Percentiles rank a stretch among this genome's conserved stretches.
These are phyloP conservation scores for Pythium sukuiense DNA, from an alignment of 352 stramenopile genomes.

Conservation along the genomic window DNA sequence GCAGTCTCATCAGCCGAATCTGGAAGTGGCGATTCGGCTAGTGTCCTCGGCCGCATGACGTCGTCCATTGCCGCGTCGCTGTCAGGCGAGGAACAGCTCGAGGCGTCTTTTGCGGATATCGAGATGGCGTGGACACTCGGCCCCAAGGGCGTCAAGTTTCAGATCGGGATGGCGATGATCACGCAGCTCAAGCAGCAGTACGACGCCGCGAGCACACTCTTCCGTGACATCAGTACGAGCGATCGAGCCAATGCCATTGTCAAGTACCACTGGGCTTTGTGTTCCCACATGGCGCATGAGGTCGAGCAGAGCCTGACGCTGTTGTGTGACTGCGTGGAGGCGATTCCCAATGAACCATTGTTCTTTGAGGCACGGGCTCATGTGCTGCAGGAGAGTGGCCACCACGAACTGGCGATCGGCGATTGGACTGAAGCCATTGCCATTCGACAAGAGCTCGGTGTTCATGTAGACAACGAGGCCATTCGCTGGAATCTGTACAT, in stretches of 20 bases:
- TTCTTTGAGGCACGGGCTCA: slow-evolving; percentile 60
- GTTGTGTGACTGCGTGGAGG: slow-evolving; percentile 55
- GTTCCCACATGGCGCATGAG: slow-evolving; percentile 47
- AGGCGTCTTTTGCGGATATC: slow-evolving; percentile 72
- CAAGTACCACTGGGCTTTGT: slow-evolving; percentile 65
- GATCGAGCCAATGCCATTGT: slow-evolving; percentile 49
- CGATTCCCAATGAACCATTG: slow-evolving; percentile 49
- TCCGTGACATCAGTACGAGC: slow-evolving; percentile 33
- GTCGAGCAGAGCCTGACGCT: slow-evolving; percentile 46
- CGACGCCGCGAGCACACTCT: slow-evolving; percentile 37
- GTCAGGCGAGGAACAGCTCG: slow-evolving; percentile 51
- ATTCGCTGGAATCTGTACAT: slow-evolving; percentile 37
- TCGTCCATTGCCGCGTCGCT: slow-evolving; percentile 18
- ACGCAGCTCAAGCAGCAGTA: slow-evolving; percentile 58
- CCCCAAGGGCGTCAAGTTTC: slow-evolving; percentile 42
- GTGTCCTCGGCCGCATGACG: neutral
- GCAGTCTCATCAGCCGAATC: neutral
- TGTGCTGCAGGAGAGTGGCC: slow-evolving; percentile 56
- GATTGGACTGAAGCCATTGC: slow-evolving; percentile 45
- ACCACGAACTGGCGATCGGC: slow-evolving; percentile 48
- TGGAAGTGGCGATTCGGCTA: neutral
- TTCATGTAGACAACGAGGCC: neutral
- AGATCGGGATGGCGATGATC: slow-evolving; percentile 79
- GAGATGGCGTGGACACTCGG: slow-evolving; percentile 73
- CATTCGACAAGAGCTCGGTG: slow-evolving; percentile 12